Evolutionary conservation across 768 basidiomycete genomes (phyloP).

Genomic region (Serendipita sp.): DNA sequence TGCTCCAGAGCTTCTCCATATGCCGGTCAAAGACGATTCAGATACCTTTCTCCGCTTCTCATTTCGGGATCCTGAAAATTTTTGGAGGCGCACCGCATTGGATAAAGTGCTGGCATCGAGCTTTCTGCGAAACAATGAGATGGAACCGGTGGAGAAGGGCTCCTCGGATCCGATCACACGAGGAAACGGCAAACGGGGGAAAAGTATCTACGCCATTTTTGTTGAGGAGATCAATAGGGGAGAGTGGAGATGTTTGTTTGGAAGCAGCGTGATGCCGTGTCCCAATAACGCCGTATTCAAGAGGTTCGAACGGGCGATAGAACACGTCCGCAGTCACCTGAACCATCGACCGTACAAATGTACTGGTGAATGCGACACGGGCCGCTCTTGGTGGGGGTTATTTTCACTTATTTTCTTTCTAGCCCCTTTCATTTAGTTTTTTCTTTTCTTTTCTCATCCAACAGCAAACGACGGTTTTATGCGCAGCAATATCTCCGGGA

Average conservation of each 20-base stretch:
- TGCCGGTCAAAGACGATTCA: neutral
- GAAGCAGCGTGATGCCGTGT: neutral
- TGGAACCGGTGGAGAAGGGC: neutral
- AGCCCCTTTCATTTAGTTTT: too few species aligned
- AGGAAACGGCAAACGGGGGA: neutral
- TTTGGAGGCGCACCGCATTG: neutral
- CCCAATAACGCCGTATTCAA: neutral
- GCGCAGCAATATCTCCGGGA: neutral
- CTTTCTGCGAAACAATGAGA: neutral
- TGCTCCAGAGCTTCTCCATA: neutral
- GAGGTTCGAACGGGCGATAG: neutral
- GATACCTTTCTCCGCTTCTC: neutral
- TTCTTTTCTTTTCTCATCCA: neutral
- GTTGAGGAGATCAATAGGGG: neutral
- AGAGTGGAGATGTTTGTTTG: slow-evolving; percentile 1
- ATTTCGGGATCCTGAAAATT: neutral
- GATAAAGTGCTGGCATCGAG: neutral
- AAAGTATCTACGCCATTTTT: neutral
- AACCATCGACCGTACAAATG: neutral
- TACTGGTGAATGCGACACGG: neutral
- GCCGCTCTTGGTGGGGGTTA: neutral
- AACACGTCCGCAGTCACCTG: neutral
- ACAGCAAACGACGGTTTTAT: neutral
- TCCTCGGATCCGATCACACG: neutral
- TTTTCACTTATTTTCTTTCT: neutral